Evolutionary conservation across 768 basidiomycete genomes (phyloP).

Genomic region (Leccinum incarnatum): DNA sequence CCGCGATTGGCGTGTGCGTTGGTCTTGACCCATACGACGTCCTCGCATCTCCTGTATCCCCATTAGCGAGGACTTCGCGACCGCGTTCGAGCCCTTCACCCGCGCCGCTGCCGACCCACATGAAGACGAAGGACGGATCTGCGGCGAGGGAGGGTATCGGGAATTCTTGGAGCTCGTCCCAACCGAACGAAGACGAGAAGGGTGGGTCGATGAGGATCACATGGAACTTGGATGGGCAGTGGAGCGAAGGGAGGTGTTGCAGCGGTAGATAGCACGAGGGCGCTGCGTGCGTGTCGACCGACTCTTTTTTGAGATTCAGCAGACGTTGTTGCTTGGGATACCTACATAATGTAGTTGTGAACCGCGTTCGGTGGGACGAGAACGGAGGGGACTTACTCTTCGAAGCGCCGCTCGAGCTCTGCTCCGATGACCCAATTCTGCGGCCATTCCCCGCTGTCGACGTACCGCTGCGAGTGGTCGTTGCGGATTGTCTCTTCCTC

Average conservation of each 20-base stretch:
- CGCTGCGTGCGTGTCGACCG: conserved; percentile 66
- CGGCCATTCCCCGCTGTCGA: conserved; percentile 88
- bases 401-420: conserved; percentile 82
- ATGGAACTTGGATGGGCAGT: conserved; percentile 81
- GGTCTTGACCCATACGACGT: too few relatives aligned
- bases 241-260: conserved; percentile 46
- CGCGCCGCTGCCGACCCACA: conserved; percentile 94
- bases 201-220: conserved; percentile 90
- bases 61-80: too few relatives aligned
- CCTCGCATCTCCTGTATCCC: too few relatives aligned
- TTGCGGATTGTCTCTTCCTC: conserved; percentile 97
- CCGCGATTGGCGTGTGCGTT: too few relatives aligned
- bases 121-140: conserved; percentile 90
- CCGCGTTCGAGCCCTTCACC: conserved; percentile 78
- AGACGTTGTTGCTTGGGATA: conserved; percentile 93
- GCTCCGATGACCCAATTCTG: conserved; percentile 90
- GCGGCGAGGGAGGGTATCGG: conserved; percentile 81
- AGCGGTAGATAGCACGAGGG: conserved; percentile 72
- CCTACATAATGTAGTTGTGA: conserved; percentile 38
- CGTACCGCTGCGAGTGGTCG: conserved; percentile 90
- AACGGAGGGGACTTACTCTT: conserved; percentile 67
- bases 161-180: conserved; percentile 79
- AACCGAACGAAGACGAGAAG: conserved; percentile 80
- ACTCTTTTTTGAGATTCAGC: conserved; percentile 75
- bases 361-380: background rate